Evolutionary conservation across 75 land plant species (phyloP), one percentile per base, ranked within the genome.

Genomic region (Selaginella moellendorffii): DNA sequence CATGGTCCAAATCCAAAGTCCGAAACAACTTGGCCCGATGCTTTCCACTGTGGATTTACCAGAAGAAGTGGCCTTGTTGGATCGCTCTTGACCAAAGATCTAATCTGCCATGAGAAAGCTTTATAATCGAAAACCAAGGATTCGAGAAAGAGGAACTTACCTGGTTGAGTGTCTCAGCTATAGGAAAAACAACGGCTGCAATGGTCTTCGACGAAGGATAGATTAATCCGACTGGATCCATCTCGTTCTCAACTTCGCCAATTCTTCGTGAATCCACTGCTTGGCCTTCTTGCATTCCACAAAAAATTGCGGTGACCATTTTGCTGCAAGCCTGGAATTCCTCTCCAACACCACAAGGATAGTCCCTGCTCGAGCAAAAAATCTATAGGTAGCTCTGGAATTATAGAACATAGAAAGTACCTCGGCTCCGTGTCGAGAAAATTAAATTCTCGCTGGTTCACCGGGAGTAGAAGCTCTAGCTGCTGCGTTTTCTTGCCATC

Each of bases 1-100:
- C 81, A 79, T 30, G 79, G 79, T 8, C 81, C 81, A 54, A 79
- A 76, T 19, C 81, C 81, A 68, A 79, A 79, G 31, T 79, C 81
- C 30, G 81, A 79, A 22, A 79, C 74, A 68, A 79, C 66, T 71
- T 79, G 81, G n/a, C 81, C 81, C 22, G 79, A 61, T 63, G 74
- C 66, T 27, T 79, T 63, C 81, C 81, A 79, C 21, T 79, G 81
- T 12, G 81, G 81, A 30, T 79, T 79, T 10, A 79, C 74, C 30
- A 79, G 2, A 27, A 79, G 64, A 24, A 74, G 19, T 9, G 81
- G 74, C 31, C 79, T 68, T 26, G 18, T 63, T 53, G 69, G 69
- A 18, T 77, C 73, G 46, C 29, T 68, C 27, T 77, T 67, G 8
- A 68, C 71, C 23, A 79, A 63, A n/a, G 74, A 76, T 54, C 67